phyloP scores from a whole-genome alignment of 2,329 filamentous ascomycete species.

The Drechslera avenae region DNA sequence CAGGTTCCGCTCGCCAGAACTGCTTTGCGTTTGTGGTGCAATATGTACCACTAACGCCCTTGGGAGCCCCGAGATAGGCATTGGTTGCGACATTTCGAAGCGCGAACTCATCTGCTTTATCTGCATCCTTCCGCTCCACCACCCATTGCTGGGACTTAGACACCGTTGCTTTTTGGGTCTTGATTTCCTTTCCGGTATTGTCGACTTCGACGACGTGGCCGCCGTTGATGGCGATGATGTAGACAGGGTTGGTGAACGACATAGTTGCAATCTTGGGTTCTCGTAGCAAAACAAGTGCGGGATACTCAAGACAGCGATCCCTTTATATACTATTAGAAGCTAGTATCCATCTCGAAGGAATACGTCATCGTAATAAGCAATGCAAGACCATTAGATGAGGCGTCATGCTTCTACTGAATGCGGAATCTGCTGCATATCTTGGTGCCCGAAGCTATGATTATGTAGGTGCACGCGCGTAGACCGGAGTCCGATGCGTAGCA shows the following conservation, averaged over 20 bases:
- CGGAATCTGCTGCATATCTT: neutral
- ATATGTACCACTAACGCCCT: neutral
- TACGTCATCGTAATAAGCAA: too few species aligned
- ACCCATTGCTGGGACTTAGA: neutral
- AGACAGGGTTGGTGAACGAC: neutral
- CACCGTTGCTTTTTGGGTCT: neutral
- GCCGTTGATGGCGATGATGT: neutral
- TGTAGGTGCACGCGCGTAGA: too few species aligned
- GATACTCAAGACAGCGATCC: too few species aligned
- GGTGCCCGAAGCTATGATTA: neutral
- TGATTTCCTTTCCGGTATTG: neutral
- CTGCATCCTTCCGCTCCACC: neutral
- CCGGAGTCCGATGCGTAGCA: too few species aligned
- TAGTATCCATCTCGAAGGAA: too few species aligned
- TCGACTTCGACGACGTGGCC: neutral
- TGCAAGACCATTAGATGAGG: too few species aligned
- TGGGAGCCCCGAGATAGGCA: neutral
- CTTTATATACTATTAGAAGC: too few species aligned
- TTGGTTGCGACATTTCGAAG: neutral
- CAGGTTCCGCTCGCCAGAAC: constrained; percentile 3
- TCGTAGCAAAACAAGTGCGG: too few species aligned
- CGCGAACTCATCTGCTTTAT: neutral
- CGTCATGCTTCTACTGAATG: too few species aligned
- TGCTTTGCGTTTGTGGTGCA: constrained; percentile 1
- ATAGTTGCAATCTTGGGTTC: neutral